These are phyloP conservation scores for Suhomyces chickasaworum DNA, from an alignment of 1,139 yeast species.

Conservation along the genomic window DNA sequence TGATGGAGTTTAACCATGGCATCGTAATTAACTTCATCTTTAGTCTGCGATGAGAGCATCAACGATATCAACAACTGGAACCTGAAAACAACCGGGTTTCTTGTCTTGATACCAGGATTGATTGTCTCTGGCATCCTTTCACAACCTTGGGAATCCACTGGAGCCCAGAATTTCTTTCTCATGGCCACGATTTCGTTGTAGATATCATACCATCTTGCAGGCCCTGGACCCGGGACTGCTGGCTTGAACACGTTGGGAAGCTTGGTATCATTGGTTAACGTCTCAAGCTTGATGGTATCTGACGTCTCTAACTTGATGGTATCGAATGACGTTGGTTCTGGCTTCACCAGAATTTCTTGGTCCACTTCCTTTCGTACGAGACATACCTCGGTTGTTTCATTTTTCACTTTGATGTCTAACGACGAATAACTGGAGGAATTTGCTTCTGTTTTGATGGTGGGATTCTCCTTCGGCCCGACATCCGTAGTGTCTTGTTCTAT, in stretches of 20 bases:
- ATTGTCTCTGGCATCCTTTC: slow-evolving; percentile 65
- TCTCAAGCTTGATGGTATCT: background rate
- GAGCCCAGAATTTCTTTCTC: slow-evolving; percentile 67
- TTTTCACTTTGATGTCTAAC: background rate
- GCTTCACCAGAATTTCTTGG: background rate
- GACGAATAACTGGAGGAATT: background rate
- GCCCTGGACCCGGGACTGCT: slow-evolving; percentile 10
- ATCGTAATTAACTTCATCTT: slow-evolving; percentile 78
- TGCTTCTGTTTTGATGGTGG: background rate
- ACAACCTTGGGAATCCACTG: slow-evolving; percentile 91
- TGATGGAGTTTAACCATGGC: slow-evolving; percentile 67
- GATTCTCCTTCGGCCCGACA: background rate
- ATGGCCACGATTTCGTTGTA: slow-evolving; percentile 65
- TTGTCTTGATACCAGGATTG: slow-evolving; percentile 28
- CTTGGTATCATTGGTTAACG: background rate
- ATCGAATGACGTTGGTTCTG: background rate
- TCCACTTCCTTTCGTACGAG: background rate
- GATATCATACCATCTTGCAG: slow-evolving; percentile 48
- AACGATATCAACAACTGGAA: slow-evolving; percentile 77
- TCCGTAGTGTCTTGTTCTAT: background rate
- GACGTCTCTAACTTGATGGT: background rate
- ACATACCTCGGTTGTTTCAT: background rate
- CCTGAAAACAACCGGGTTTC: slow-evolving; percentile 51
- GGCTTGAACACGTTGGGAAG: slow-evolving; percentile 15
- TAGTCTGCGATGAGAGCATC: slow-evolving; percentile 91